Percentiles rank a stretch among this genome's conserved stretches.
phyloP scores from a whole-genome alignment of 2,329 filamentous ascomycete genomes.

The Didymella keratinophila region DNA sequence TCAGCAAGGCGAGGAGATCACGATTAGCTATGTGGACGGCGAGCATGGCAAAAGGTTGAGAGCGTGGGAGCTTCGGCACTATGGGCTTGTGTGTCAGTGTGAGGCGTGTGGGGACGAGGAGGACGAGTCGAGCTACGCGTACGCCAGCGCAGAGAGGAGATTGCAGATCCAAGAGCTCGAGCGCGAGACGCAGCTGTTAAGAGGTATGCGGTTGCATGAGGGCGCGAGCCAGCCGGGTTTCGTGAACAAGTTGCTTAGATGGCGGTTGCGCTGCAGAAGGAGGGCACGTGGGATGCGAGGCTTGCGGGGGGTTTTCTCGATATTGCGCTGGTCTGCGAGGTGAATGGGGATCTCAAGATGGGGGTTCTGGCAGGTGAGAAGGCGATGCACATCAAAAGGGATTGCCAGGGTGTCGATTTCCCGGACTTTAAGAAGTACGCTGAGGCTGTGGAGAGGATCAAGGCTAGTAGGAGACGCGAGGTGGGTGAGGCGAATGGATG shows the following conservation, averaged over 20 bases:
- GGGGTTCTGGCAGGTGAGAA: constrained; percentile 33
- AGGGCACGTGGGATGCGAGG: constrained; percentile 34
- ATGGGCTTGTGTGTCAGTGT: constrained; percentile 51
- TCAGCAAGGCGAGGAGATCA: constrained; percentile 48
- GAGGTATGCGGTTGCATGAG: constrained; percentile 25
- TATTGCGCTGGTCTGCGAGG: constrained; percentile 44
- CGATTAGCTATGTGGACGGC: constrained; percentile 50
- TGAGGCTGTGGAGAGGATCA: constrained; percentile 35
- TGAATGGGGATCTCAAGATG: constrained; percentile 30
- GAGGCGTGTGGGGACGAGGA: constrained; percentile 44
- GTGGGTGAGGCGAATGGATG: constrained; percentile 1
- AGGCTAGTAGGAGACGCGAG: constrained; percentile 17
- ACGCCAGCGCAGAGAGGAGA: constrained; percentile 41
- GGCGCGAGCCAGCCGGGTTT: constrained; percentile 27
- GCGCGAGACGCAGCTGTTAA: constrained; percentile 31
- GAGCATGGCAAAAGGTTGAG: constrained; percentile 41
- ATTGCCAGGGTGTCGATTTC: constrained; percentile 41
- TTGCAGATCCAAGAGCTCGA: constrained; percentile 47
- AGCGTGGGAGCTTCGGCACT: constrained; percentile 46
- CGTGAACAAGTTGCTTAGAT: constrained; percentile 37
- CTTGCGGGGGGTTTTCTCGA: constrained; percentile 44
- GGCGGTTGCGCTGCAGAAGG: constrained; percentile 37
- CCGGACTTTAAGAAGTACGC: constrained; percentile 34
- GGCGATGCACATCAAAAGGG: constrained; percentile 39
- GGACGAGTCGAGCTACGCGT: constrained; percentile 37